Percentiles rank a stretch among this genome's conserved stretches.
These are phyloP conservation scores for Sphaerulina musiva DNA, from an alignment of 2,329 filamentous ascomycete genomes.

Conservation along the genomic window DNA sequence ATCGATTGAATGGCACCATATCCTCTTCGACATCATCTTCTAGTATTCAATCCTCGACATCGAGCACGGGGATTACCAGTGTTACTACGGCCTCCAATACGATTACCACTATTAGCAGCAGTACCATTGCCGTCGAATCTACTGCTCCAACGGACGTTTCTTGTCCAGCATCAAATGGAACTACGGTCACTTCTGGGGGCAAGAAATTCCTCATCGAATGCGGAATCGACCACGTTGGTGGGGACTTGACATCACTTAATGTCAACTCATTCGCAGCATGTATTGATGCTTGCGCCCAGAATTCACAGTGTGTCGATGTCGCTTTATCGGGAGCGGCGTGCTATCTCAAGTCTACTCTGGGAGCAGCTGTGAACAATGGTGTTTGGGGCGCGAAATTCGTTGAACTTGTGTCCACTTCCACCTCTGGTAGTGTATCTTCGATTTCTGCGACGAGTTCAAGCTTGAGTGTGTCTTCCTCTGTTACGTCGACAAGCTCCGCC, in stretches of 20 bases:
- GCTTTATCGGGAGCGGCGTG: slow-evolving; percentile 29
- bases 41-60: not conserved
- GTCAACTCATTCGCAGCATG: slow-evolving; percentile 27
- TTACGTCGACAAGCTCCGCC: not conserved
- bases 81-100: slow-evolving; percentile 17
- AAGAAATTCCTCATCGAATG: slow-evolving; percentile 29
- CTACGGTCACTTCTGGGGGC: slow-evolving; percentile 21
- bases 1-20: slow-evolving; percentile 7
- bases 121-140: slow-evolving; percentile 5
- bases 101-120: slow-evolving; percentile 10
- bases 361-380: slow-evolving; percentile 17
- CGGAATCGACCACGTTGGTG: slow-evolving; percentile 21
- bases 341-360: slow-evolving; percentile 31
- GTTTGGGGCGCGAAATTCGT: slow-evolving; percentile 29
- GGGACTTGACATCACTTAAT: slow-evolving; percentile 26
- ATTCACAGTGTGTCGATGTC: slow-evolving; percentile 31
- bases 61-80: slow-evolving; percentile 13
- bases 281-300: slow-evolving; percentile 30
- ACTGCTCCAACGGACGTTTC: slow-evolving; percentile 15
- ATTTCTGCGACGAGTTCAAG: not conserved
- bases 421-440: not conserved
- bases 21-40: not conserved
- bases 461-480: not conserved
- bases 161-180: slow-evolving; percentile 28
- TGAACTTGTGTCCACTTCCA: slow-evolving; percentile 6